phyloP scores from a whole-genome alignment of 225 moss, liverwort and hornwort species.

The Bryum argenteum region DNA sequence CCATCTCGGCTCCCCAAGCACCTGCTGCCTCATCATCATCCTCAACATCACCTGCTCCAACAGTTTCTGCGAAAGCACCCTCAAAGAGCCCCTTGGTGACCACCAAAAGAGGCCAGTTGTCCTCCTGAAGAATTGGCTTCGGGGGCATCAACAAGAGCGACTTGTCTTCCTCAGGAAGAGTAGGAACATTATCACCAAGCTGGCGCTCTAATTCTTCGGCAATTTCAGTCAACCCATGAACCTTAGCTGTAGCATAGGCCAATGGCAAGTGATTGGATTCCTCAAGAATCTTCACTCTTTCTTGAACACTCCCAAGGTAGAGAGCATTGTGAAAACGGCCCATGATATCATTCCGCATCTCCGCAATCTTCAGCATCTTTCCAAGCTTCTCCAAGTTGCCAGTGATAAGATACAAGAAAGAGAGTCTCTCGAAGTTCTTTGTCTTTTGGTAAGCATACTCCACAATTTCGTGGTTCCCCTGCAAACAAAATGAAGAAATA shows the following conservation, averaged over 20 bases:
- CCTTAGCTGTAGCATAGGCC: conserved; percentile 80
- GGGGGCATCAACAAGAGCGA: conserved; percentile 72
- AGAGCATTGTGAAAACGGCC: conserved; percentile 94
- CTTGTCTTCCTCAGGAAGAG: conserved; percentile 57
- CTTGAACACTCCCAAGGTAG: conserved; percentile 82
- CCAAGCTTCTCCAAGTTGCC: conserved; percentile 86
- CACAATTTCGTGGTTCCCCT: conserved; percentile 93
- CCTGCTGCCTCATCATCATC: conserved; percentile 77
- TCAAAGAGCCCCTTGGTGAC: conserved; percentile 92
- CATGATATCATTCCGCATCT: conserved; percentile 95
- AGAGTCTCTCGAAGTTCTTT: conserved; percentile 92
- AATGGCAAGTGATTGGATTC: conserved; percentile 82
- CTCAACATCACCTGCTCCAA: conserved; percentile 63
- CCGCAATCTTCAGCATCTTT: conserved; percentile 95
- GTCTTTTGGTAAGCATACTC: conserved; percentile 96
- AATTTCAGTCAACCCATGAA: conserved; percentile 72
- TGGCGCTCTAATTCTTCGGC: conserved; percentile 70
- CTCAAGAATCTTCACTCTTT: conserved; percentile 83
- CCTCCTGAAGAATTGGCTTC: conserved; percentile 82
- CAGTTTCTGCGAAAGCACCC: conserved; percentile 77
- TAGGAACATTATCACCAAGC: conserved; percentile 66
- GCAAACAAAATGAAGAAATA: conserved; percentile 7
- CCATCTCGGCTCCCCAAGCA: conserved; percentile 88
- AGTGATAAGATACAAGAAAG: conserved; percentile 91
- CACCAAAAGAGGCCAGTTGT: conserved; percentile 88